Base-by-base conservation (phyloP, 2,329 filamentous ascomycete genomes). In the Neodidymelliopsis sp. region DNA sequence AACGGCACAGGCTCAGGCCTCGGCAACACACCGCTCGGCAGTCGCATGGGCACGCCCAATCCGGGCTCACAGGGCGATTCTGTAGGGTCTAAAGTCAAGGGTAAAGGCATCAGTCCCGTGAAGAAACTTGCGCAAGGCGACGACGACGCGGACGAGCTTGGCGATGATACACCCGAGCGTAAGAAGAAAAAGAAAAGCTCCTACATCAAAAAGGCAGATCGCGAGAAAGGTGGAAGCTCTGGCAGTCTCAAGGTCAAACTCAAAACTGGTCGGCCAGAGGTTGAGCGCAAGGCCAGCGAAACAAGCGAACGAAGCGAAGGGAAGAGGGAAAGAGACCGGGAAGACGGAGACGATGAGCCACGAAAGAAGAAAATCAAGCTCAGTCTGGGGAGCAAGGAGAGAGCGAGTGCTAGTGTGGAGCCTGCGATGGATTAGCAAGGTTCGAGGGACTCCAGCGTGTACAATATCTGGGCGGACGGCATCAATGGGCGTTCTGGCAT, bases 171-270 rank as follows among this genome's bases (percentile, higher is more conserved):
- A 3, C 70, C 74, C 15, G 71, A 76, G 31, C 62, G 60, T 43
- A 69, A 74, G 35, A 77, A 77, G 39, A 80, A 80, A 69, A 80
- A 81, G 66, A 80, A 80, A 57, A 69, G 65, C 39, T 69, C 67
- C 4, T 74, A 74, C 43, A 52, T 74, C 28, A 74, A 74, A 54
- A 74, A 74, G 37, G 72, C 70, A 4, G 72, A 74, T 34, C 65
- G 71, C 11, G 70, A 71, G 19, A 68, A 57, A 37, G 28, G 55
- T n/a, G 36, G 33, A 13, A 61, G 55, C 19, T 45, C 54, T 19
- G 56, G 58, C 6, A 43, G 56, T 4, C 47, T 69, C 8, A 72
- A 72, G 37, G 65, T 72, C 48, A 72, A 72, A 48, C 57, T 72
- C 3, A 72, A 72, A 33, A 63, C 64, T 1, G 56, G 57, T 20